Conservation (phyloP, 495 filamentous ascomycete genomes). For the Lasiosphaeria miniovina region DNA sequence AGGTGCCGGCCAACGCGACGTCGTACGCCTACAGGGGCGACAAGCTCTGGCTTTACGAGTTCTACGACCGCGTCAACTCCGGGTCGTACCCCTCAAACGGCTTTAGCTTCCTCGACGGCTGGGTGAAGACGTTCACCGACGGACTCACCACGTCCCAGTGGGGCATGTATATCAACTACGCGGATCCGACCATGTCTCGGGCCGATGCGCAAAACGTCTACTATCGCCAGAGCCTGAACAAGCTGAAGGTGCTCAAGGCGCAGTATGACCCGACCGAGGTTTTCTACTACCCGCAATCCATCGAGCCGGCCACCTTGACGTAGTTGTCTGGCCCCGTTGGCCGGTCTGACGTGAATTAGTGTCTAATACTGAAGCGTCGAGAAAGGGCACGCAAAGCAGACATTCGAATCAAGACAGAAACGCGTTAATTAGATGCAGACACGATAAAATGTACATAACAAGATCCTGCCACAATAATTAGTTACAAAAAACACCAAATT, state of each 20-base stretch:
- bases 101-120: conserved; percentile 38
- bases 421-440: no score
- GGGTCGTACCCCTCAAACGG: conserved; percentile 32
- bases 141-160: conserved; percentile 29
- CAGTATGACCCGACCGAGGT: conserved; percentile 55
- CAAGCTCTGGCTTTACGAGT: conserved; percentile 39
- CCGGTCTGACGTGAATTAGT: neutral
- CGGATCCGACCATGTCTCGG: conserved; percentile 37
- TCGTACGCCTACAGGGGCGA: conserved; percentile 39
- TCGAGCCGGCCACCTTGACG: conserved; percentile 35
- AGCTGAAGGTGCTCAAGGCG: conserved; percentile 53
- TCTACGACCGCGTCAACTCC: conserved; percentile 34
- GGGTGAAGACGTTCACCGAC: conserved; percentile 36
- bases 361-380: no score
- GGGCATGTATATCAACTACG: conserved; percentile 51
- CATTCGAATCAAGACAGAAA: no score
- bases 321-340: neutral
- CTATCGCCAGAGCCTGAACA: conserved; percentile 51
- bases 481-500: no score
- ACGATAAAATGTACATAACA: no score
- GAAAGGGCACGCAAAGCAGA: no score
- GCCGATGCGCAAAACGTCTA: conserved; percentile 43
- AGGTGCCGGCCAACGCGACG: conserved; percentile 24
- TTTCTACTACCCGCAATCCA: conserved; percentile 61
- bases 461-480: no score